Evolutionary conservation across 805 yeast species (phyloP).

Genomic region (Yarrowia phangngaensis): DNA sequence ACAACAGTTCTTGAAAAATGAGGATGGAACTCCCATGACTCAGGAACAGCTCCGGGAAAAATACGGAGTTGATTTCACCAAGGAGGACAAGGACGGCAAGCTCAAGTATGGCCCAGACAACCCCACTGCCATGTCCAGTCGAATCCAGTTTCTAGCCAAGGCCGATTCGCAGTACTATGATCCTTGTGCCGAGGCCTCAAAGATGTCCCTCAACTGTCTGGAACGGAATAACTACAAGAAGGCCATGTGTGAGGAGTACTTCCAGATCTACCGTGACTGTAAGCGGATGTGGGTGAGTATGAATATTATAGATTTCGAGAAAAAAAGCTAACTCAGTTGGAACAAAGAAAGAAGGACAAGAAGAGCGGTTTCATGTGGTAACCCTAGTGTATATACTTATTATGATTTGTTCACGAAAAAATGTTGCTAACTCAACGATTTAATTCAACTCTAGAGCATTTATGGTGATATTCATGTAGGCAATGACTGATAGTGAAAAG

Average conservation of each 20-base stretch:
- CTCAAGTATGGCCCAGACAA: conserved; percentile 80
- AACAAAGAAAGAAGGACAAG: conserved; percentile 22
- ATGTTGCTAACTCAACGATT: too few relatives aligned
- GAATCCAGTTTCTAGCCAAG: conserved; percentile 64
- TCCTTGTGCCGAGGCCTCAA: conserved; percentile 87
- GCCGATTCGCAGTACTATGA: conserved; percentile 83
- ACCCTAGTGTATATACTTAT: conserved; percentile 14
- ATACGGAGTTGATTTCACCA: conserved; percentile 51
- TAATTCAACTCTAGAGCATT: too few relatives aligned
- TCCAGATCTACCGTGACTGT: conserved; percentile 91
- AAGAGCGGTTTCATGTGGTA: conserved; percentile 24
- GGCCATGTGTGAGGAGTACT: conserved; percentile 70
- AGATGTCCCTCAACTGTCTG: conserved; percentile 80
- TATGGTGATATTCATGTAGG: too few relatives aligned
- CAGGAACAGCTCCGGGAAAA: conserved; percentile 37
- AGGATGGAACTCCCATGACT: conserved; percentile 21
- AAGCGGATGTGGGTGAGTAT: conserved; percentile 59
- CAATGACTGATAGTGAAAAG: too few relatives aligned
- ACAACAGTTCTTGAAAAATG: conserved; percentile 19
- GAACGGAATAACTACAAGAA: conserved; percentile 71
- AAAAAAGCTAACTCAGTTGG: conserved; percentile 8
- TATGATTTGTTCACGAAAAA: too few relatives aligned
- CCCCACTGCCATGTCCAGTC: conserved; percentile 69
- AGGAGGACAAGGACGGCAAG: conserved; percentile 57
- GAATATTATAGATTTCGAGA: not conserved